phyloP scores from a whole-genome alignment of 192 early-diverging fungal genomes.

The Pilaira anomala region DNA sequence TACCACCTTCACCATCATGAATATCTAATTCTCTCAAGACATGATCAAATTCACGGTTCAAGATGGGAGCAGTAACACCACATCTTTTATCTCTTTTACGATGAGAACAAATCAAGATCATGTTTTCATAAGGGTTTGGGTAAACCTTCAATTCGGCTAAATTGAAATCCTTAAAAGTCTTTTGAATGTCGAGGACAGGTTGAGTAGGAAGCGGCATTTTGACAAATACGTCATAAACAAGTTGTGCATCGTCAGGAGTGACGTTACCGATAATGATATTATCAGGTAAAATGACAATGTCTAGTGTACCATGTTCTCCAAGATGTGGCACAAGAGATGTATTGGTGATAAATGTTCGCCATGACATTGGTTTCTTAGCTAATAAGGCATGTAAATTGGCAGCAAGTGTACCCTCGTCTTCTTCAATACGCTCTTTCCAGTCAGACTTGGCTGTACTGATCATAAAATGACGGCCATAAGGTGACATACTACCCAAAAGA shows the following conservation, averaged over 20 bases:
- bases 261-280: constrained; percentile 54
- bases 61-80: constrained; percentile 49
- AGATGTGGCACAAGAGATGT: constrained; percentile 28
- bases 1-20: constrained; percentile 43
- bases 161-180: background rate
- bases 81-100: constrained; percentile 56
- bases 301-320: constrained; percentile 31
- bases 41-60: constrained; percentile 49
- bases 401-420: constrained; percentile 45
- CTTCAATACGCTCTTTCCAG: constrained; percentile 49
- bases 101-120: constrained; percentile 58
- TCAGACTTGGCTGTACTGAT: constrained; percentile 52
- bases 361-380: background rate
- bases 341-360: constrained; percentile 49
- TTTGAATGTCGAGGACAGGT: background rate
- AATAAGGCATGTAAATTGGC: constrained; percentile 26
- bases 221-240: constrained; percentile 47
- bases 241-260: constrained; percentile 33
- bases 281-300: constrained; percentile 50
- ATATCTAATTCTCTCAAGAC: constrained; percentile 46
- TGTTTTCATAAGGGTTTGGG: constrained; percentile 38
- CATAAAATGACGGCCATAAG: constrained; percentile 54
- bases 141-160: constrained; percentile 29
- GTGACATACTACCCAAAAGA: constrained; percentile 48
- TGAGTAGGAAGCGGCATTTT: constrained; percentile 19